phyloP scores from a whole-genome alignment of 2,329 filamentous ascomycete genomes.

The Trichoderma aggressivum region DNA sequence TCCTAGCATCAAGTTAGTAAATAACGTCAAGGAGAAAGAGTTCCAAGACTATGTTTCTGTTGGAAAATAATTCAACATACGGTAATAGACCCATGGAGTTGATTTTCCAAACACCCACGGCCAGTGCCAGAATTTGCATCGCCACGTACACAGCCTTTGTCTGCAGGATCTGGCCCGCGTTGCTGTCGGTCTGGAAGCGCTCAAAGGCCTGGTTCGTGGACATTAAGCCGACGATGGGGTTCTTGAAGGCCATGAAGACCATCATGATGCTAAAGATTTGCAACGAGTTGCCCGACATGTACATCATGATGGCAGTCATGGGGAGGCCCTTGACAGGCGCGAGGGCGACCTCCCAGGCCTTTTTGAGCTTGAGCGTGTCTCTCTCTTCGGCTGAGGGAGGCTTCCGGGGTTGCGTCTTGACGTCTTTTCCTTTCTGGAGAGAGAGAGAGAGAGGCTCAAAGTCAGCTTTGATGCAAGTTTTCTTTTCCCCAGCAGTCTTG shows the following conservation, averaged over 20 bases:
- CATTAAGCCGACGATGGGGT: slow-evolving; percentile 79
- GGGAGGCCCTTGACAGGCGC: slow-evolving; percentile 90
- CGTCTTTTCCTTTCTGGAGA: slow-evolving; percentile 48
- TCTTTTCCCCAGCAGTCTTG: not conserved
- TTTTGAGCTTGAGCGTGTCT: slow-evolving; percentile 95
- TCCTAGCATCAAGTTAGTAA: slow-evolving; percentile 49
- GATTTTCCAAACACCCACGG: slow-evolving; percentile 90
- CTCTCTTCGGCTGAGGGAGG: slow-evolving; percentile 77
- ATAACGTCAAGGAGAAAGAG: not conserved
- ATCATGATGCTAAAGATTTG: slow-evolving; percentile 99
- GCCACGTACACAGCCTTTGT: slow-evolving; percentile 86
- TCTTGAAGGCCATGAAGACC: slow-evolving; percentile 99
- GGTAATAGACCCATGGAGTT: slow-evolving; percentile 94
- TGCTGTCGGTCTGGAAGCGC: slow-evolving; percentile 81
- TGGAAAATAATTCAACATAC: slow-evolving; percentile 49
- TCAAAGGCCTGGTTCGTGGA: slow-evolving; percentile 85
- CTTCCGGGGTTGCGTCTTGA: slow-evolving; percentile 54
- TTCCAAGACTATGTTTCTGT: not conserved
- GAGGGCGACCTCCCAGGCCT: slow-evolving; percentile 95
- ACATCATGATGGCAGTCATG: slow-evolving; percentile 99
- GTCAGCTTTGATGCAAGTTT: not conserved
- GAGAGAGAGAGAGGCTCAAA: not conserved
- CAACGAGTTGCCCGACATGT: slow-evolving; percentile 98
- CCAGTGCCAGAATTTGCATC: slow-evolving; percentile 82
- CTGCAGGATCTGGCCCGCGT: slow-evolving; percentile 66